A percentile compares a stretch with the other conserved stretches of the same genome.
These are phyloP conservation scores for Ustilago shanxiensis DNA, from an alignment of 1,284 basidiomycete species.

Conservation along the genomic window DNA sequence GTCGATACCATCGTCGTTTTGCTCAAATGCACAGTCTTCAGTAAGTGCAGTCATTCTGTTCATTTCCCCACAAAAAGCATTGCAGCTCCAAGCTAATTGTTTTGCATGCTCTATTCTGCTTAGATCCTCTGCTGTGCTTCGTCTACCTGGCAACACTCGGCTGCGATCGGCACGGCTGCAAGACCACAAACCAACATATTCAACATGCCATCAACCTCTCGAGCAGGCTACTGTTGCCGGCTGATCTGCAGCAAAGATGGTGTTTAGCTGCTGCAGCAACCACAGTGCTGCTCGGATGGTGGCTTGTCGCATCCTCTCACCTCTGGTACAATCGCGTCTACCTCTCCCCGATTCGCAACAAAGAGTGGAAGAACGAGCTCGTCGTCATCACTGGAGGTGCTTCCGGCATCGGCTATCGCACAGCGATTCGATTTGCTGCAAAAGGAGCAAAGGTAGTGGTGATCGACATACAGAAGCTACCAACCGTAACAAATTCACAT, in stretches of 20 bases:
- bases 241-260: not conserved
- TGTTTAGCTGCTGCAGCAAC: constrained; percentile 8
- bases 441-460: constrained; percentile 86
- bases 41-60: constrained; percentile 7
- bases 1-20: constrained; percentile 30
- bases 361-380: constrained; percentile 45
- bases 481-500: not conserved
- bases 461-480: constrained; percentile 74
- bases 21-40: constrained; percentile 30
- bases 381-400: constrained; percentile 74
- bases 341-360: constrained; percentile 19
- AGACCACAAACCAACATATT: constrained; percentile 7
- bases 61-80: not conserved
- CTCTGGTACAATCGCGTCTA: constrained; percentile 41
- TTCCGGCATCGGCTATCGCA: constrained; percentile 86
- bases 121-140: constrained; percentile 39
- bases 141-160: constrained; percentile 15
- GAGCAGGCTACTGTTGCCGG: not conserved
- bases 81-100: too few species aligned
- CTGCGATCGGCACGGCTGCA: constrained; percentile 19
- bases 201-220: not conserved
- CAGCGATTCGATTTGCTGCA: constrained; percentile 84
- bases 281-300: constrained; percentile 24
- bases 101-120: too few species aligned
- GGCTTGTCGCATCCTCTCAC: constrained; percentile 24